These are phyloP conservation scores for Rhizopogon salebrosus DNA, from an alignment of 768 basidiomycete species.

Conservation along the genomic window DNA sequence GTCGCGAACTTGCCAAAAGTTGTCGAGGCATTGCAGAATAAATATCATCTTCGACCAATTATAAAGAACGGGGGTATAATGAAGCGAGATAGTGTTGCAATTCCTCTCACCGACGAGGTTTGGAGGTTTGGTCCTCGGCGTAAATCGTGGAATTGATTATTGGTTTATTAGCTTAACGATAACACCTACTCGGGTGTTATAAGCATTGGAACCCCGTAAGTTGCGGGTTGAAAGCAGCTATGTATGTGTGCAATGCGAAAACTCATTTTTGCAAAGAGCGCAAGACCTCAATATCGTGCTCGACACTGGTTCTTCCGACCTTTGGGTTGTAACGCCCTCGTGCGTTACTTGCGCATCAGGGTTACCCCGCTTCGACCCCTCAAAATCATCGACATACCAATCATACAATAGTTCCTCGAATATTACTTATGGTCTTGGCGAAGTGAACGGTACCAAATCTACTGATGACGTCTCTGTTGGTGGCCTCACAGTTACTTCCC, in stretches of 20 bases:
- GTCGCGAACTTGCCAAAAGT: conserved; percentile 31
- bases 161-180: conserved; percentile 38
- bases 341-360: conserved; percentile 38
- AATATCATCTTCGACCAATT: conserved; percentile 36
- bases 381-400: conserved; percentile 36
- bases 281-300: conserved; percentile 77
- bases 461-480: conserved; percentile 63
- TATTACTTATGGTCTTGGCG: conserved; percentile 69
- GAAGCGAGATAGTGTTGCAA: conserved; percentile 31
- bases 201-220: conserved; percentile 61
- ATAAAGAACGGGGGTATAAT: neutral
- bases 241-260: too few species aligned
- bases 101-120: conserved; percentile 51
- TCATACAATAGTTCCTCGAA: too few species aligned
- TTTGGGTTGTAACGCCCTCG: conserved; percentile 69
- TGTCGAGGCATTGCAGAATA: conserved; percentile 39
- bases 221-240: conserved; percentile 9
- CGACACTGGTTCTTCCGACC: conserved; percentile 87
- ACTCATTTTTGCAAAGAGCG: conserved; percentile 32
- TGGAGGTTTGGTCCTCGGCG: conserved; percentile 2
- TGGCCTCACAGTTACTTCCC: conserved; percentile 50
- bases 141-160: neutral
- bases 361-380: conserved; percentile 41
- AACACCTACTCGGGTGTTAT: conserved; percentile 53
- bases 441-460: conserved; percentile 49